Percentiles rank a stretch among this genome's conserved stretches.
These are phyloP conservation scores for Cladosporium sp. DNA, from an alignment of 2,329 filamentous ascomycete genomes.

Conservation along the genomic window DNA sequence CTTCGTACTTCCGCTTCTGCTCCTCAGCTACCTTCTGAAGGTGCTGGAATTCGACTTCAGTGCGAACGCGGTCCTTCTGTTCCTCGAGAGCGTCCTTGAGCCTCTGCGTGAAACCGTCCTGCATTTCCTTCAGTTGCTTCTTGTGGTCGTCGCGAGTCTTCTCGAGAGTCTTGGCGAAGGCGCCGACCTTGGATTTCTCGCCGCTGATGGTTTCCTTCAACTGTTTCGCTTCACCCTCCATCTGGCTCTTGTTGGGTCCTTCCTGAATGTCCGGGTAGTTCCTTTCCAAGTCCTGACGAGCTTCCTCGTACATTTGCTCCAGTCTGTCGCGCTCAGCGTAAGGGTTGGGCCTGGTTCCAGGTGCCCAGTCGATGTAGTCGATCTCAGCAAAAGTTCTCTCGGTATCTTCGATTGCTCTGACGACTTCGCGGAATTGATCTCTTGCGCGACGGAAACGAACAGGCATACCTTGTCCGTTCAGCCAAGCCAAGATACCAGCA, in stretches of 20 bases:
- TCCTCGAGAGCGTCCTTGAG: background rate
- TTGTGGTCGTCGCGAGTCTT: slow-evolving; percentile 9
- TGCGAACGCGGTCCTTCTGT: background rate
- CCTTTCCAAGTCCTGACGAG: slow-evolving; percentile 11
- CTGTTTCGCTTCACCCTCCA: slow-evolving; percentile 4
- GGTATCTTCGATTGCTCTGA: slow-evolving; percentile 13
- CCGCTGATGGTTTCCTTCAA: slow-evolving; percentile 12
- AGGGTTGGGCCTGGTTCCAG: slow-evolving; percentile 9
- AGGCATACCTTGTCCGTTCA: slow-evolving; percentile 17
- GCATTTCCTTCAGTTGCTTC: slow-evolving; percentile 3
- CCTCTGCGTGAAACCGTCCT: slow-evolving; percentile 1
- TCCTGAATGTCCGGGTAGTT: slow-evolving; percentile 16
- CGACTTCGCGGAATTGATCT: slow-evolving; percentile 16
- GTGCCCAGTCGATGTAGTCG: slow-evolving; percentile 9
- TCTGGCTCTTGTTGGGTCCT: slow-evolving; percentile 9
- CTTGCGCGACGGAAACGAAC: slow-evolving; percentile 13
- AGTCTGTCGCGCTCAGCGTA: slow-evolving; percentile 12
- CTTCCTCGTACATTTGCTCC: slow-evolving; percentile 14
- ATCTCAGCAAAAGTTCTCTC: slow-evolving; percentile 15
- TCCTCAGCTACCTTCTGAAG: slow-evolving; percentile 7
- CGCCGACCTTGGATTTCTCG: slow-evolving; percentile 11
- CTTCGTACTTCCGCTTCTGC: background rate
- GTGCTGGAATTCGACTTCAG: slow-evolving; percentile 6
- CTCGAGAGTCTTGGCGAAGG: slow-evolving; percentile 5
- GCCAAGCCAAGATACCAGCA: slow-evolving; percentile 16